These are phyloP conservation scores for Quercus aquifolioides DNA, from an alignment of 306 rosid species.

Conservation along the genomic window DNA sequence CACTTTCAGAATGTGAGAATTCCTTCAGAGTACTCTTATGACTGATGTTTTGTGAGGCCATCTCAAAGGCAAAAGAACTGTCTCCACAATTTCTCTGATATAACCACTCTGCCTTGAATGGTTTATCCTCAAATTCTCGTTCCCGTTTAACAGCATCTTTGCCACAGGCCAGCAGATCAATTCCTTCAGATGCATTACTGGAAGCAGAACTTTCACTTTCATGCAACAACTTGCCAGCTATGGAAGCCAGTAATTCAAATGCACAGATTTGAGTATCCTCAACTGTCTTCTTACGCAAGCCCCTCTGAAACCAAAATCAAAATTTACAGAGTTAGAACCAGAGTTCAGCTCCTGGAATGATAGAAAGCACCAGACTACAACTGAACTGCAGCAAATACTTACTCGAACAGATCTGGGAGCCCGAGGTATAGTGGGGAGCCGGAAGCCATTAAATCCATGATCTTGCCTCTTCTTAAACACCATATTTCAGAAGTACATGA, in stretches of 20 bases:
- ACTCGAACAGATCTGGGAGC: slow-evolving; percentile 88
- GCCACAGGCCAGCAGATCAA: slow-evolving; percentile 34
- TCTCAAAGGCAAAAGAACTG: slow-evolving; percentile 39
- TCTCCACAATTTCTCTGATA: slow-evolving; percentile 52
- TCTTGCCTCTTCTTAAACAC: slow-evolving; percentile 72
- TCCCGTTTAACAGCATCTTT: slow-evolving; percentile 43
- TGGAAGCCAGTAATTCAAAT: slow-evolving; percentile 78
- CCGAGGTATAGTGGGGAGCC: slow-evolving; percentile 64
- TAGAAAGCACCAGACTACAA: neutral
- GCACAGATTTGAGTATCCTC: slow-evolving; percentile 60
- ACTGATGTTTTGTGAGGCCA: slow-evolving; percentile 30
- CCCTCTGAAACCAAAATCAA: slow-evolving; percentile 57
- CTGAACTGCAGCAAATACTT: slow-evolving; percentile 29
- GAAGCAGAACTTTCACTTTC: slow-evolving; percentile 81
- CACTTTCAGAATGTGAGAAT: slow-evolving; percentile 28
- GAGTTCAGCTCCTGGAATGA: slow-evolving; percentile 15
- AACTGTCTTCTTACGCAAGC: slow-evolving; percentile 42
- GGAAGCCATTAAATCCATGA: slow-evolving; percentile 64
- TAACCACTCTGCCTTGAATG: slow-evolving; percentile 26
- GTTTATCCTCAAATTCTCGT: slow-evolving; percentile 35
- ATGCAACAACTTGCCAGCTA: slow-evolving; percentile 85
- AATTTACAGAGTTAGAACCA: slow-evolving; percentile 12
- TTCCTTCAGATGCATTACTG: slow-evolving; percentile 77
- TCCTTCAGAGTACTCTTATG: slow-evolving; percentile 34
- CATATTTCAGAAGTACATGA: slow-evolving; percentile 66